Evolutionary conservation across 352 stramenopile species (phyloP).

Genomic region (Phytophthora colocasiae): DNA sequence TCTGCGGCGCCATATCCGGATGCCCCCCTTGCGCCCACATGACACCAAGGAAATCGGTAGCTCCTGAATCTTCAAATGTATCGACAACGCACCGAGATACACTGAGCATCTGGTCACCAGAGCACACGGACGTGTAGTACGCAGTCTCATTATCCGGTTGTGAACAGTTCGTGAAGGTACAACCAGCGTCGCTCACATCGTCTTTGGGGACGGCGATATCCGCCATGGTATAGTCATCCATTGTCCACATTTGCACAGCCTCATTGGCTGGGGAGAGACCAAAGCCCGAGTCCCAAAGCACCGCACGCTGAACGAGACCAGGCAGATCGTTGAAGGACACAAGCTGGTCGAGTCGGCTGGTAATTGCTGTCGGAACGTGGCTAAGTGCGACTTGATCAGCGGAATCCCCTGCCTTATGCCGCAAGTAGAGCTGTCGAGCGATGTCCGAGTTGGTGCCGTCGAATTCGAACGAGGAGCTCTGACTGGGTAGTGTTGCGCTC

Average conservation of each 20-base stretch:
- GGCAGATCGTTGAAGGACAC: constrained; percentile 32
- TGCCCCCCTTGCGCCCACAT: constrained; percentile 41
- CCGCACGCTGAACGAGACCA: constrained; percentile 37
- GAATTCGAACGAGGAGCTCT: constrained; percentile 22
- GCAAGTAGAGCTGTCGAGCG: constrained; percentile 39
- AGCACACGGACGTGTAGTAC: constrained; percentile 34
- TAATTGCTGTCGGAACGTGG: constrained; percentile 15
- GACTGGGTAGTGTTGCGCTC: too few relatives aligned
- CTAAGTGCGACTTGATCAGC: constrained; percentile 10
- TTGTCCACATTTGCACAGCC: constrained; percentile 30
- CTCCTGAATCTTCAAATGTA: constrained; percentile 12
- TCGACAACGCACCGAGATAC: constrained; percentile 40
- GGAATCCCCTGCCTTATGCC: constrained; percentile 18
- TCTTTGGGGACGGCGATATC: constrained; percentile 30
- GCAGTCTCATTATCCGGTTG: constrained; percentile 23
- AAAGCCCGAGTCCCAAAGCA: constrained; percentile 51
- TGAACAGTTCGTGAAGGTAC: constrained; percentile 34
- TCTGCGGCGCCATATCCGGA: constrained; percentile 21
- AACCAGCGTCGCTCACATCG: constrained; percentile 16
- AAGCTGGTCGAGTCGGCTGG: constrained; percentile 15
- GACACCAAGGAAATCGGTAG: constrained; percentile 12
- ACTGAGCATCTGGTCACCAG: constrained; percentile 41
- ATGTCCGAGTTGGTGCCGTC: constrained; percentile 45
- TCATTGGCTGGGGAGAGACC: constrained; percentile 21
- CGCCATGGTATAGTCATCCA: constrained; percentile 31